Conservation (phyloP, 1,284 basidiomycete genomes). For the Puccinia coronata region DNA sequence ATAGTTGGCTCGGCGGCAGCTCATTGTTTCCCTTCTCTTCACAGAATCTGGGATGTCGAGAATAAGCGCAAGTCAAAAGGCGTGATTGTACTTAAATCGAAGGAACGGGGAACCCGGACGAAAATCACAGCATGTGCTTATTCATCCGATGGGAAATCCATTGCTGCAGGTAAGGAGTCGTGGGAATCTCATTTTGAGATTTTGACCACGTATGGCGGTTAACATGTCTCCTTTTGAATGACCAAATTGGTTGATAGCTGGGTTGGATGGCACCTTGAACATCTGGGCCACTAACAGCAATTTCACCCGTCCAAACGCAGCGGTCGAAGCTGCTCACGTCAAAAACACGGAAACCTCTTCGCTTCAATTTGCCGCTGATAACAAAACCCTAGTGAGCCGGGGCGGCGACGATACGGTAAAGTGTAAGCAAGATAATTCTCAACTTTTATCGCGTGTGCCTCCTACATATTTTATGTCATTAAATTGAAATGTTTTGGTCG, state of each 20-base stretch:
- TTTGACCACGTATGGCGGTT: not conserved
- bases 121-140: slow-evolving; percentile 85
- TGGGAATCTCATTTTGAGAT: not conserved
- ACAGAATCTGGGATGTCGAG: slow-evolving; percentile 88
- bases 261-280: slow-evolving; percentile 85
- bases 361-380: slow-evolving; percentile 80
- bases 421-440: slow-evolving; percentile 64
- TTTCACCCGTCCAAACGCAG: slow-evolving; percentile 82
- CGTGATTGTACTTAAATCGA: slow-evolving; percentile 93
- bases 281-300: slow-evolving; percentile 91
- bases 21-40: slow-evolving; percentile 21
- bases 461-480: not conserved
- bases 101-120: slow-evolving; percentile 90
- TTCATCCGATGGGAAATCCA: slow-evolving; percentile 77
- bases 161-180: slow-evolving; percentile 74
- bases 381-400: slow-evolving; percentile 75
- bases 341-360: slow-evolving; percentile 81
- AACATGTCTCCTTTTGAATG: slow-evolving; percentile 20
- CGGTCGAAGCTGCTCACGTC: slow-evolving; percentile 79
- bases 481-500: not conserved
- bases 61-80: slow-evolving; percentile 85
- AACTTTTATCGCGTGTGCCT: not conserved
- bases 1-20: not conserved
- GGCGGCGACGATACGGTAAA: slow-evolving; percentile 94
- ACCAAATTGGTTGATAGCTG: slow-evolving; percentile 63